These are phyloP conservation scores for Alternaria ethzedia DNA, from an alignment of 2,329 filamentous ascomycete species.

Conservation along the genomic window DNA sequence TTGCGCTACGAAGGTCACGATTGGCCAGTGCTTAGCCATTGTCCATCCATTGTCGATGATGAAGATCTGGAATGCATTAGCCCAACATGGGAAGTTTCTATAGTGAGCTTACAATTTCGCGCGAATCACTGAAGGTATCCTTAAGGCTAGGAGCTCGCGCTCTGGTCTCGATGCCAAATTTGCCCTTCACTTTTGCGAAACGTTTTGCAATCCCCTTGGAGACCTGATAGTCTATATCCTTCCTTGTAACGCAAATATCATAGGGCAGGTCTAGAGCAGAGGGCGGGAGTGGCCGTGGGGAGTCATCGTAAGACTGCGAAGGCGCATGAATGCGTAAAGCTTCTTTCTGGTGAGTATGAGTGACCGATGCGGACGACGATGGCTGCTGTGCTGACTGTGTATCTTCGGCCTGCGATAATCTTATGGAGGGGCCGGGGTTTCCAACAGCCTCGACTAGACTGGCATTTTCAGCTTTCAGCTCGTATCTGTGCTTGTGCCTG, in stretches of 20 bases:
- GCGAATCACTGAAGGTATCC: background rate
- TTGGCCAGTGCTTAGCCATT: constrained; percentile 20
- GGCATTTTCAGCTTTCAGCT: background rate
- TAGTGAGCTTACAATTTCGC: background rate
- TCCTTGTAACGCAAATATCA: background rate
- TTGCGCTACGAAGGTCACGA: constrained; percentile 18
- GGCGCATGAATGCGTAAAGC: background rate
- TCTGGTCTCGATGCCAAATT: background rate
- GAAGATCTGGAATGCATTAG: background rate
- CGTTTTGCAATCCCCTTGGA: background rate
- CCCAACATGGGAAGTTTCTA: no score
- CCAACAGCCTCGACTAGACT: background rate
- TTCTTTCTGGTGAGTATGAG: background rate
- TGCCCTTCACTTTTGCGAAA: background rate
- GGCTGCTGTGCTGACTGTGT: no score
- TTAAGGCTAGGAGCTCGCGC: background rate
- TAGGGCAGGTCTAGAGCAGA: background rate
- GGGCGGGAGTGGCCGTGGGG: background rate
- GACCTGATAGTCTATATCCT: background rate
- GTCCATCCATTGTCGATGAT: background rate
- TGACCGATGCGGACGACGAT: no score
- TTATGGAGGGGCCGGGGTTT: background rate
- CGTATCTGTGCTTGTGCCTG: background rate
- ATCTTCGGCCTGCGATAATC: no score
- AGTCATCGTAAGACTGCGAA: background rate